Evolutionary conservation across 306 rosid species (phyloP), one percentile per base, ranked within the genome.

Genomic region (Citrullus mucosospermus): DNA sequence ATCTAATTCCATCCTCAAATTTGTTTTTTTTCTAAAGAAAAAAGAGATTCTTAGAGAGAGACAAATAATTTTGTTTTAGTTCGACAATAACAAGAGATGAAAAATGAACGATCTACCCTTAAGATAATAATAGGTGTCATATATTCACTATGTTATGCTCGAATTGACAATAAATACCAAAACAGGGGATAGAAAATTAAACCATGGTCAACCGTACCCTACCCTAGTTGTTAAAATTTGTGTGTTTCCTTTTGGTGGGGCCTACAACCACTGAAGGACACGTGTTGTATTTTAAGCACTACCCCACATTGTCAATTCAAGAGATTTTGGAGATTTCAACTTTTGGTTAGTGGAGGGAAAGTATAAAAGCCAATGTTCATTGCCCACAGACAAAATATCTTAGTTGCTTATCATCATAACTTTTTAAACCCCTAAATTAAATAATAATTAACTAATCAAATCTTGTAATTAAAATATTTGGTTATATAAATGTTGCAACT

Each of bases 271-370:
- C 1, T 69, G 0, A 43, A 70, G n/a, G 57, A 70, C 58, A 71
- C 41, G 41, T 71, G 76, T 71, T 48, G 43, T 4, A 48, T 7
- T 7, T 46, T 22, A 71, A 48, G 56, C 10, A 48, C 9, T 7
- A 15, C 39, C 76, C 76, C 76, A 71, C 76, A 48, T 46, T 71
- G 76, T 71, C 76, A 25, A 68, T 68, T 68, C 75, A 68, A 68
- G 75, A 43, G 75, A 68, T 68, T 43, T 43, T 46, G 58, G 9
- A 71, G 76, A 71, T 71, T 71, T 71, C 76, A 71, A 48, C 76
- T 48, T 71, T 71, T 71, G 58, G 39, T 25, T 22, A 71, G 76
- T 71, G 76, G 76, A 25, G 76, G 36, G n/a, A 71, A 41, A 68
- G 18, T 15, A 18, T 18, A 39, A 25, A 25, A 22, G 7, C 14